Conservation (phyloP, 1,139 yeast genomes). For the Ogataea hybrid region DNA sequence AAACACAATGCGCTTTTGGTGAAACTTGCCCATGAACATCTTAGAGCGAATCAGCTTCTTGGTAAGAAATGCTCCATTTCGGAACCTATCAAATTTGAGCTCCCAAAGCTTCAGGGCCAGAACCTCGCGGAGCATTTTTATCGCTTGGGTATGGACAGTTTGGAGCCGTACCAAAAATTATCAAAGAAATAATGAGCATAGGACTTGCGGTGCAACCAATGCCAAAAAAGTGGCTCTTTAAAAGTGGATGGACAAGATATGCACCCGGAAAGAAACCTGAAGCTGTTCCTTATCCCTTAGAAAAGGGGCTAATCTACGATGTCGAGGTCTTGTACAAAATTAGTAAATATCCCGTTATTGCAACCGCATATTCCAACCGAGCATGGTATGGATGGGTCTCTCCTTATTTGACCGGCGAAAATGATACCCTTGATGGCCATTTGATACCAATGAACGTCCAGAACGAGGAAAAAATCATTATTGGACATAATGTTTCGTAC, state of each 20-base stretch:
- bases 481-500: slow-evolving; percentile 90
- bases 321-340: slow-evolving; percentile 82
- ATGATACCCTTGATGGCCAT: slow-evolving; percentile 48
- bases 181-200: slow-evolving; percentile 37
- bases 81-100: slow-evolving; percentile 57
- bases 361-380: slow-evolving; percentile 70
- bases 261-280: slow-evolving; percentile 50
- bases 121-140: slow-evolving; percentile 84
- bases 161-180: slow-evolving; percentile 62
- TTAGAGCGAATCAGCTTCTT: slow-evolving; percentile 61
- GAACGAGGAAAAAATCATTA: slow-evolving; percentile 52
- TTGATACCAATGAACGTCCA: slow-evolving; percentile 69
- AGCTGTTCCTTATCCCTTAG: slow-evolving; percentile 68
- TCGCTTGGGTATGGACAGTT: slow-evolving; percentile 57
- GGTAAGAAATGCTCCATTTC: slow-evolving; percentile 74
- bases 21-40: slow-evolving; percentile 59
- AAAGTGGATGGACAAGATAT: slow-evolving; percentile 86
- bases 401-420: slow-evolving; percentile 64
- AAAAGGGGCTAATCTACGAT: slow-evolving; percentile 73
- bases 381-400: slow-evolving; percentile 98
- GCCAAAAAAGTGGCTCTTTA: slow-evolving; percentile 56
- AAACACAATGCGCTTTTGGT: slow-evolving; percentile 38
- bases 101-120: slow-evolving; percentile 71
- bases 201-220: slow-evolving; percentile 21
- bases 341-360: slow-evolving; percentile 74